Evolutionary conservation across 73 alveolate species (phyloP), one percentile per base, ranked within the genome.

Genomic region (Paramecium pentaurelia): DNA sequence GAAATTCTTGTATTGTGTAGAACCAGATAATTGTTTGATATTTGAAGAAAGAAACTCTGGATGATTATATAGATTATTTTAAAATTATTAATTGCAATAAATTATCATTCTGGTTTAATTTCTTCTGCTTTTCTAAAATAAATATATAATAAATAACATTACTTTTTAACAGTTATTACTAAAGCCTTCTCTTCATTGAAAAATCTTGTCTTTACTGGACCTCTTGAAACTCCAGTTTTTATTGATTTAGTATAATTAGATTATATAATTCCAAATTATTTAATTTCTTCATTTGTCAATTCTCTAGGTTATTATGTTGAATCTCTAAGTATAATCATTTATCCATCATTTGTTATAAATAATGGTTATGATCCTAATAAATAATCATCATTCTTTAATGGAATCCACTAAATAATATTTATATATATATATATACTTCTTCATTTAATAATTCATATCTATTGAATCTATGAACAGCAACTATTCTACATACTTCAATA

Each of bases 381-480:
- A 71, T 32, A 32, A 71, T 71, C 86, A n/a, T 28, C 86, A 30
- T 36, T 71, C 6, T 36, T 32, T 18, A 71, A 32, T 27, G 49
- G 32, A 11, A 36, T 36, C 86, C 86, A 71, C 86, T 71, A 71
- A 16, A 12, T 22, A 22, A 22, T 32, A 10, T 32, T 34, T 71
- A 71, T 8, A 8, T 20, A 12, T 22, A 71, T 27, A 30, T 0
- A 4, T 30, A 32, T 71, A 71, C 86, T 38, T 71, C 86, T 71
- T 28, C 86, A 30, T 71, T 71, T 8, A 71, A 11, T 27, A 71
- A 34, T 14, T 71, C 86, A 71, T 32, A 71, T 6, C 58, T 71
- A 38, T 71, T 71, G 28, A 71, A 71, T 73, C 87, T 32, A 73
- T 73, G 87, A 73, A 73, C 36, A 34, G 84, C 84, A 64, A 64